Evolutionary conservation across 2,329 filamentous ascomycete species (phyloP).

Genomic region (Chaetomiaceae sp.): DNA sequence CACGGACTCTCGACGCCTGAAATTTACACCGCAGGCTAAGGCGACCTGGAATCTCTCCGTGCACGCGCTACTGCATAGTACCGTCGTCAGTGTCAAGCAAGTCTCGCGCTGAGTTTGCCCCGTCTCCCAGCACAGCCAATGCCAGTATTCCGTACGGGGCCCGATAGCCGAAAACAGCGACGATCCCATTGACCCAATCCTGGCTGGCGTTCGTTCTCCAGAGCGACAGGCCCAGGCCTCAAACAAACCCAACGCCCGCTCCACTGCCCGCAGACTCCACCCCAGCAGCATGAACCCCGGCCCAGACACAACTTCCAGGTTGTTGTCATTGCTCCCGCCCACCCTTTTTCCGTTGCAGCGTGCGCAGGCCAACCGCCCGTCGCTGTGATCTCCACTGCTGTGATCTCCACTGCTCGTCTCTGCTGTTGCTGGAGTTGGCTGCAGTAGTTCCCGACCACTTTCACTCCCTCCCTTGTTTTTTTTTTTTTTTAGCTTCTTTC

Average conservation of each 20-base stretch:
- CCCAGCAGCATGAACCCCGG: background rate
- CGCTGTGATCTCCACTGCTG: too few relatives aligned
- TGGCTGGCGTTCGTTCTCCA: constrained; percentile 16
- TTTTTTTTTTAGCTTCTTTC: background rate
- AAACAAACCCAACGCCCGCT: constrained; percentile 4
- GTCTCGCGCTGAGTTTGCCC: too few relatives aligned
- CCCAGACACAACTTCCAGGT: background rate
- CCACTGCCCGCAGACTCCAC: constrained; percentile 5
- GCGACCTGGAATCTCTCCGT: constrained; percentile 15
- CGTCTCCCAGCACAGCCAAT: too few relatives aligned
- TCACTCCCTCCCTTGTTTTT: background rate
- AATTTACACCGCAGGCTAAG: constrained; percentile 17
- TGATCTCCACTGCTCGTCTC: background rate
- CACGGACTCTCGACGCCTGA: constrained; percentile 18
- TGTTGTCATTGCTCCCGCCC: background rate
- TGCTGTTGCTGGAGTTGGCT: background rate
- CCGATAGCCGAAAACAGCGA: constrained; percentile 18
- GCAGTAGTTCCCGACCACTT: background rate
- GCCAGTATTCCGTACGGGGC: constrained; percentile 5
- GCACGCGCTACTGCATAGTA: background rate
- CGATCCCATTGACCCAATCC: constrained; percentile 23
- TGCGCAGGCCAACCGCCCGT: background rate
- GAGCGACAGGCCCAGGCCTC: constrained; percentile 6
- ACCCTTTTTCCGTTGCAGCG: background rate
- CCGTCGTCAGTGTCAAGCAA: constrained; percentile 21